Evolutionary conservation across 495 filamentous ascomycete genomes (phyloP), one percentile per base, ranked within the genome.

Genomic region (Trichoderma gamsii): DNA sequence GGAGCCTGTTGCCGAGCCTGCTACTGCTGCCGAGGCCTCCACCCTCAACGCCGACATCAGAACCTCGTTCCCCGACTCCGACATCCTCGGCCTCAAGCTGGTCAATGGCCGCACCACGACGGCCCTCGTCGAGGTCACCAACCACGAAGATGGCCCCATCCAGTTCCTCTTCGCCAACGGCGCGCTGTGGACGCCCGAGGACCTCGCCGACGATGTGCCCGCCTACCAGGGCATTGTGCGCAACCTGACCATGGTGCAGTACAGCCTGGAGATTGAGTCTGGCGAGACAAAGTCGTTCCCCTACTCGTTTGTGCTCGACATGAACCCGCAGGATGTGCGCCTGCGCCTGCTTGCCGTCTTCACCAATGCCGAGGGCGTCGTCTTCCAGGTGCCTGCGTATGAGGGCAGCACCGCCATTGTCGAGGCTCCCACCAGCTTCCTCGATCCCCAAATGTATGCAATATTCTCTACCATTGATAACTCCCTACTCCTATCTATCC

Each of bases 401-500:
- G 93, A 96, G 77, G 90, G 89, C 75, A 90, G 91, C 41, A 92
- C 97, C 69, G 89, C 83, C 79, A 87, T 99, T 67, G 92, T 97
- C 29, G 95, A 99, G 80, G 87, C 92, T 2, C 93, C 96, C 69
- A 92, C 89, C 69, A 94, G 89, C 83, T 85, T 99, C 75, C 90
- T 99, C 72, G 95, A 99, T 76, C 95, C 95, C 66, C 94, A 97
- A 76, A 94, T 97, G 94, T 97, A 83, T 82, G 87, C 27, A n/a
- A 27, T 61, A 65, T 46, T 56, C 67, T 56, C 63, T 46, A 43
- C 49, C 21, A 41, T 66, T 41, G n/a, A n/a, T 41, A 63, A 16
- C 29, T 18, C 43, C 12, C 18, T 18, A 1, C 12, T 16, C 18
- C 44, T 49, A 7, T 18, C 5, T 18, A n/a, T 49, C 2, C 2